Conservation (phyloP, 139 green algal genomes). For the Nannochloris sp. region DNA sequence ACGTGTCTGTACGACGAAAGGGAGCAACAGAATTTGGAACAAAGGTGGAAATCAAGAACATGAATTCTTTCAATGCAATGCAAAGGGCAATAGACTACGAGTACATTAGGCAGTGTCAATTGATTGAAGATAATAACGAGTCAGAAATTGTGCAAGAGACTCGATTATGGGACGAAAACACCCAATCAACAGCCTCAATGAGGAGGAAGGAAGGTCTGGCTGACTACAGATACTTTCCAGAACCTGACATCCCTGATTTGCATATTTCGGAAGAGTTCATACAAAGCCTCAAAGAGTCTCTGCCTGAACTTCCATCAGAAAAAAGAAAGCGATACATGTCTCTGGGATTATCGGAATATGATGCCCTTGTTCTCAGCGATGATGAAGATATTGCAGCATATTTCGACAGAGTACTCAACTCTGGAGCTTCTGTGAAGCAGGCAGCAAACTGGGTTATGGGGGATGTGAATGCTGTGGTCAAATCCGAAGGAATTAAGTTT, state of each 20-base stretch:
- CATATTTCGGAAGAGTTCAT: slow-evolving; percentile 43
- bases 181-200: slow-evolving; percentile 67
- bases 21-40: slow-evolving; percentile 65
- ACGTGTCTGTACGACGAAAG: slow-evolving; percentile 67
- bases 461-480: slow-evolving; percentile 79
- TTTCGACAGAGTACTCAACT: slow-evolving; percentile 63
- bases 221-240: slow-evolving; percentile 98
- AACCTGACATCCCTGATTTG: slow-evolving; percentile 86
- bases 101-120: slow-evolving; percentile 60
- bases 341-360: slow-evolving; percentile 63
- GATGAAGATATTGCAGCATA: slow-evolving; percentile 58
- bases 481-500: slow-evolving; percentile 47
- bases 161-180: slow-evolving; percentile 85
- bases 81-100: slow-evolving; percentile 92
- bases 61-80: slow-evolving; percentile 96
- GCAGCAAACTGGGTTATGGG: slow-evolving; percentile 93
- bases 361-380: slow-evolving; percentile 75
- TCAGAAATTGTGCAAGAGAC: slow-evolving; percentile 88
- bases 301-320: slow-evolving; percentile 73
- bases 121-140: slow-evolving; percentile 48
- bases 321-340: slow-evolving; percentile 53
- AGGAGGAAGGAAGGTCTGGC: slow-evolving; percentile 90
- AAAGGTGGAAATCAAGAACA: slow-evolving; percentile 99
- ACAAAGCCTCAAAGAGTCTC: slow-evolving; percentile 22
- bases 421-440: slow-evolving; percentile 62